These are phyloP conservation scores for Phialocephala subalpina DNA, from an alignment of 2,329 filamentous ascomycete species.

Conservation along the genomic window DNA sequence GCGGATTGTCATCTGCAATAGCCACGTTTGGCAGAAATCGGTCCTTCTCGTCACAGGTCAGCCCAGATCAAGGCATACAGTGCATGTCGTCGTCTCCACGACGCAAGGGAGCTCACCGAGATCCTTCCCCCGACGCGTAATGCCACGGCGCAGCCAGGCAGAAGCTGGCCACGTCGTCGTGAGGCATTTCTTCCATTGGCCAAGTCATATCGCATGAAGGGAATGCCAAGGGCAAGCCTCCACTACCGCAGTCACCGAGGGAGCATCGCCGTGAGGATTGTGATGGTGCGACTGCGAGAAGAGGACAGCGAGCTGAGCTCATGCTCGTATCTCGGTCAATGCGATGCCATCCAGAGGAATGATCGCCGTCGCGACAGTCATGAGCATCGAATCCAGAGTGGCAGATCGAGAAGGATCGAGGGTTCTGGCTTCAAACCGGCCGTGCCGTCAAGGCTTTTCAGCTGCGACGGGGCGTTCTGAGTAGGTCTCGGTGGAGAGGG, in stretches of 20 bases:
- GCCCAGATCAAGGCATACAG: slow-evolving; percentile 29
- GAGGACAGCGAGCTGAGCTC: slow-evolving; percentile 22
- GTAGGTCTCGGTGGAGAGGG: too few species aligned
- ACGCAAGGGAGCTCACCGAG: slow-evolving; percentile 19
- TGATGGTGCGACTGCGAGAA: slow-evolving; percentile 29
- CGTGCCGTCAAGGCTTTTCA: too few species aligned
- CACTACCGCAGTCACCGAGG: slow-evolving; percentile 28
- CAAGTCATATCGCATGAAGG: slow-evolving; percentile 33
- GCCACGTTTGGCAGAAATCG: slow-evolving; percentile 30
- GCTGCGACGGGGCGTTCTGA: too few species aligned
- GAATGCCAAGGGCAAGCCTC: slow-evolving; percentile 31
- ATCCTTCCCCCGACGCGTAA: slow-evolving; percentile 20
- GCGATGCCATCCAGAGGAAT: slow-evolving; percentile 25
- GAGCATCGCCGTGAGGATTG: slow-evolving; percentile 28
- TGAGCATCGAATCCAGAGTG: slow-evolving; percentile 33
- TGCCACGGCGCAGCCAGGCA: slow-evolving; percentile 27
- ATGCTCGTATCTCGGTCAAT: too few species aligned
- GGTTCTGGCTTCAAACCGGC: slow-evolving; percentile 31
- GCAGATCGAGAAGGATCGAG: slow-evolving; percentile 35
- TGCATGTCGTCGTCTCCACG: slow-evolving; percentile 22
- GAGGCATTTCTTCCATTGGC: slow-evolving; percentile 28
- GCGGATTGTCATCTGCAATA: too few species aligned
- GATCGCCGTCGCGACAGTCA: slow-evolving; percentile 28
- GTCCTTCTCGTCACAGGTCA: slow-evolving; percentile 29
- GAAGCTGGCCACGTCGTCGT: slow-evolving; percentile 23